Base-by-base conservation (phyloP, 78 protist genomes). In the Salpingoeca rosetta region DNA sequence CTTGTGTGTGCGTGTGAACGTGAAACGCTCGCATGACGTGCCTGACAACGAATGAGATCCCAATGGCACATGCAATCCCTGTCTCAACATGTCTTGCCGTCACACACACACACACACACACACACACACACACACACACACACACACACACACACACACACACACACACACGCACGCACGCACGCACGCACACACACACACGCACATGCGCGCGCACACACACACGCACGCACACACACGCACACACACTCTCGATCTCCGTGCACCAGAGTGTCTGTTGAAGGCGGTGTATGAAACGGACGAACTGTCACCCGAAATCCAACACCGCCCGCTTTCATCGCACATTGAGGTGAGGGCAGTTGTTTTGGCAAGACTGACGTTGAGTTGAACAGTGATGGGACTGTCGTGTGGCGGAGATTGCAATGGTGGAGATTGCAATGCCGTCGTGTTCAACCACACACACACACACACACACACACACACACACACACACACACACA, bases 121-220 rank as follows among this genome's bases (percentile, higher is more conserved):
- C n/a, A n/a, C n/a, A n/a, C n/a, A n/a, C n/a, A n/a, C n/a, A n/a
- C n/a, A n/a, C n/a, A n/a, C n/a, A n/a, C n/a, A n/a, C n/a, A n/a
- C n/a, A n/a, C n/a, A n/a, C n/a, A n/a, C n/a, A n/a, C n/a, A n/a
- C n/a, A n/a, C n/a, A n/a, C n/a, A n/a, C n/a, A n/a, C n/a, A n/a
- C n/a, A n/a, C 79, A n/a, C 79, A 76, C 79, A n/a, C 79, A 76
- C 17, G 31, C 31, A 76, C 37, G 79, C 79, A 76, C 79, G 79
- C 79, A 76, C 37, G 79, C 37, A 24, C 37, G 79, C 27, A 76
- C 79, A n/a, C 79, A 76, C 79, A n/a, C 37, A n/a, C 37, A 76
- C 79, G 79, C 37, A 76, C 79, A 28, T 24, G 37, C 37, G 79
- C 37, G 37, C 79, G 79, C 79, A 76, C 79, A n/a, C 79, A 76